Evolutionary conservation across 345 rosid species (phyloP).

Genomic region (Salix udensis): DNA sequence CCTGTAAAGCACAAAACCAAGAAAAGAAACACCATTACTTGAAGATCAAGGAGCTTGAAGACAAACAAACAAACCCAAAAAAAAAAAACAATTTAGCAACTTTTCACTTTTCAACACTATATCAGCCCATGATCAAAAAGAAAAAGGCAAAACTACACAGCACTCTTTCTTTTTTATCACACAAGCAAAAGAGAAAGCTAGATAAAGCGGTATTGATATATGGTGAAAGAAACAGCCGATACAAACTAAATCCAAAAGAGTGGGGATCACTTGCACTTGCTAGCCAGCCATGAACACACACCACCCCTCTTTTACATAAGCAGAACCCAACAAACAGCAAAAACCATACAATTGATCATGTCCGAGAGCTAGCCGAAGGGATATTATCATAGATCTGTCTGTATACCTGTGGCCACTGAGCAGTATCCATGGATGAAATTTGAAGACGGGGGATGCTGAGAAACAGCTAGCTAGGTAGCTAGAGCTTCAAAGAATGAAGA

Average conservation of each 20-base stretch:
- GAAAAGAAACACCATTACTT: conserved; percentile 10
- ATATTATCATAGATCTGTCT: conserved; percentile 18
- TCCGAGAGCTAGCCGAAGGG: not conserved
- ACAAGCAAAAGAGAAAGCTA: conserved; percentile 35
- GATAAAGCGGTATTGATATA: conserved; percentile 36
- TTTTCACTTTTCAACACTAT: conserved; percentile 29
- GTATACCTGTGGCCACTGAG: conserved; percentile 94
- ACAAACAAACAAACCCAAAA: conserved; percentile 28
- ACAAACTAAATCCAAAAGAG: conserved; percentile 36
- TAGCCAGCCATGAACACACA: conserved; percentile 31
- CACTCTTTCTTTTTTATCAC: conserved; percentile 11
- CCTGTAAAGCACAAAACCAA: conserved; percentile 32
- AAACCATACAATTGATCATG: not conserved
- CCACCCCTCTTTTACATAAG: conserved; percentile 19
- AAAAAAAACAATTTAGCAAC: conserved; percentile 24
- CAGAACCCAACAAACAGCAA: conserved; percentile 11
- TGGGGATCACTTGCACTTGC: conserved; percentile 38
- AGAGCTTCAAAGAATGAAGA: conserved; percentile 5
- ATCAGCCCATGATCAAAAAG: conserved; percentile 20
- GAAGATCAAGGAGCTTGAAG: conserved; percentile 22
- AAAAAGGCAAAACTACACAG: not conserved
- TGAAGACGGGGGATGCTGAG: conserved; percentile 24
- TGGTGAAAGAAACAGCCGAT: conserved; percentile 25
- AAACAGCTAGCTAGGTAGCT: not conserved
- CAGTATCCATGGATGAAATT: conserved; percentile 82